These are phyloP conservation scores for Lantana camara DNA, from an alignment of 257 asterid genomes.

Conservation along the genomic window DNA sequence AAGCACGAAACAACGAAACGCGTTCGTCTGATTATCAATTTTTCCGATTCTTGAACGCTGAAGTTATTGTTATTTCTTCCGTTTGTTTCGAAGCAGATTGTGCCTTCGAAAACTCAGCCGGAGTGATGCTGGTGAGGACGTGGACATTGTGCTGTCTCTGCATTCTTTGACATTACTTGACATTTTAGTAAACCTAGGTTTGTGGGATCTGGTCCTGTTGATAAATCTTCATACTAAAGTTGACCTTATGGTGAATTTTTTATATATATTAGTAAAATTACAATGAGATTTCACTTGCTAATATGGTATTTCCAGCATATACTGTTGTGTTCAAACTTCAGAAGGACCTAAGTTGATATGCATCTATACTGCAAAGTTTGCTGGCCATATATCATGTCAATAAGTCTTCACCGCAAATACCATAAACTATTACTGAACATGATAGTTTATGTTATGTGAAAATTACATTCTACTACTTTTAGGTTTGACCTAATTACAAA, in stretches of 20 bases:
- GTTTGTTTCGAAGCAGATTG: conserved; percentile 46
- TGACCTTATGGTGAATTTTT: background rate
- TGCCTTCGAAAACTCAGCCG: conserved; percentile 42
- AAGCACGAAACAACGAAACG: no score
- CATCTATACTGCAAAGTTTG: background rate
- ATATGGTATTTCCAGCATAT: no score
- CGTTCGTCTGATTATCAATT: no score
- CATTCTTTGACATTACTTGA: conserved; percentile 61
- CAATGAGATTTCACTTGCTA: background rate
- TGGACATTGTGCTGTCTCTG: conserved; percentile 53
- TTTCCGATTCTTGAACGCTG: background rate
- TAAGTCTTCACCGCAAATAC: background rate
- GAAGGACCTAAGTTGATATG: background rate
- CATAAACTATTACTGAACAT: background rate
- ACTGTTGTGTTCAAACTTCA: no score
- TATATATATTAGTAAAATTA: background rate
- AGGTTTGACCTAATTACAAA: no score
- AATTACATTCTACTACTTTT: no score
- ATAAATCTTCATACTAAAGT: conserved; percentile 42
- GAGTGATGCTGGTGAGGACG: conserved; percentile 50
- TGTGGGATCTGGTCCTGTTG: conserved; percentile 36
- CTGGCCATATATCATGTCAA: background rate
- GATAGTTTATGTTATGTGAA: background rate
- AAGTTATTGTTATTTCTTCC: background rate
- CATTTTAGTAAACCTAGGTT: conserved; percentile 34